phyloP scores from a whole-genome alignment of 768 basidiomycete genomes.

The Tulasnella sp. region DNA sequence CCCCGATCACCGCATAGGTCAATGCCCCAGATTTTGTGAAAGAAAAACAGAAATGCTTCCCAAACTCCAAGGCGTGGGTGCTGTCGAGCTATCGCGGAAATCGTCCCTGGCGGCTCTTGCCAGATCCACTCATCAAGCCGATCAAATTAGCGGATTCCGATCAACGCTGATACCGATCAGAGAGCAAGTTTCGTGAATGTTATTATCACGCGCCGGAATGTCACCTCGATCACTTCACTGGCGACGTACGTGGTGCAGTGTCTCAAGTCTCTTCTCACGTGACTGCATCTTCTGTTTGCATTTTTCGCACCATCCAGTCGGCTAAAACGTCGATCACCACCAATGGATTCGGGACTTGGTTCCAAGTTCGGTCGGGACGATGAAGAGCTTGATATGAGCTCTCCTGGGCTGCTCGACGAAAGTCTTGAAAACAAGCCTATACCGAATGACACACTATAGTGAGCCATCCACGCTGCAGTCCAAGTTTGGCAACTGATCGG shows the following conservation, averaged over 20 bases:
- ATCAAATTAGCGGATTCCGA: too few relatives aligned
- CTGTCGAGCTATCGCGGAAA: too few relatives aligned
- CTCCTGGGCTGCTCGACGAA: slow-evolving; percentile 12
- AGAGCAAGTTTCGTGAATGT: not conserved
- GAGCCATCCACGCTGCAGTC: not conserved
- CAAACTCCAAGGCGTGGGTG: too few relatives aligned
- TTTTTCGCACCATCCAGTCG: slow-evolving; percentile 6
- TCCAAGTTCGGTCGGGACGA: not conserved
- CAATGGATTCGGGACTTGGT: not conserved
- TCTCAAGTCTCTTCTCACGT: not conserved
- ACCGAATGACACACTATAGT: slow-evolving; percentile 6
- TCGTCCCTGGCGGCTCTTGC: too few relatives aligned
- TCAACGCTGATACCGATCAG: too few relatives aligned
- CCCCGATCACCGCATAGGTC: too few relatives aligned
- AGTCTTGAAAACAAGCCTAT: not conserved
- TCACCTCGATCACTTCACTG: not conserved
- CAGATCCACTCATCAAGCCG: too few relatives aligned
- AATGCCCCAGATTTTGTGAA: too few relatives aligned
- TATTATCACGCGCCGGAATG: not conserved
- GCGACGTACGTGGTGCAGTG: not conserved
- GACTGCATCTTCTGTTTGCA: not conserved
- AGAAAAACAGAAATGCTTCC: too few relatives aligned
- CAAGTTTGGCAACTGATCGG: not conserved
- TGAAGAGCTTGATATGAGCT: slow-evolving; percentile 9
- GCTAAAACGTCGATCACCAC: not conserved